Evolutionary conservation across 495 filamentous ascomycete genomes (phyloP).

Genomic region (Xylaria bambusicola): DNA sequence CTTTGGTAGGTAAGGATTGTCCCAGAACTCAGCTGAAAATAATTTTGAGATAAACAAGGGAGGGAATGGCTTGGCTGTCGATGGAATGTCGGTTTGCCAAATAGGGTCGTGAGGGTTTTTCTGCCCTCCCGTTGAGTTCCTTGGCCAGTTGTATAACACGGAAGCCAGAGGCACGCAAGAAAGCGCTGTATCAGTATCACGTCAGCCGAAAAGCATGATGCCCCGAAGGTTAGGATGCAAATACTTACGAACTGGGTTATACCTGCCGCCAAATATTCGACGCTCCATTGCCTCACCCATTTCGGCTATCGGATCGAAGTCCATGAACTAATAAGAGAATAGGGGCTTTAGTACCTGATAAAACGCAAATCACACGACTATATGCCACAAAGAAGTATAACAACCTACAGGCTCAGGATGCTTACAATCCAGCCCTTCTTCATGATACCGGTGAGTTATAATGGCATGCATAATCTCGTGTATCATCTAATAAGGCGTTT

Average conservation of each 20-base stretch:
- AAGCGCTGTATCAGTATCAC: no score
- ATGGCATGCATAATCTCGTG: not conserved
- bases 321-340: not conserved
- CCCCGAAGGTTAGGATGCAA: no score
- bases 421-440: not conserved
- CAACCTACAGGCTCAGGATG: not conserved
- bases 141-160: not conserved
- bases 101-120: not conserved
- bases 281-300: not conserved
- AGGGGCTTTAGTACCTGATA: not conserved
- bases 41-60: not conserved
- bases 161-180: not conserved
- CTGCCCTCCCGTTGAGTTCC: no score
- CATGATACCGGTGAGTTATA: not conserved
- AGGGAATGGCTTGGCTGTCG: not conserved
- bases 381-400: not conserved
- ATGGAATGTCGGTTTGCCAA: not conserved
- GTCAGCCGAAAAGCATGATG: not conserved
- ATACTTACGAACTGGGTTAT: not conserved
- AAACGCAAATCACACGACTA: no score
- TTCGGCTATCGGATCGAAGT: not conserved
- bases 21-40: not conserved
- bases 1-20: not conserved
- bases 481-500: not conserved
- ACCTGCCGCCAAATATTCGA: not conserved